Conservation (phyloP, 2,329 filamentous ascomycete species). For the Fusarium burgessii region DNA sequence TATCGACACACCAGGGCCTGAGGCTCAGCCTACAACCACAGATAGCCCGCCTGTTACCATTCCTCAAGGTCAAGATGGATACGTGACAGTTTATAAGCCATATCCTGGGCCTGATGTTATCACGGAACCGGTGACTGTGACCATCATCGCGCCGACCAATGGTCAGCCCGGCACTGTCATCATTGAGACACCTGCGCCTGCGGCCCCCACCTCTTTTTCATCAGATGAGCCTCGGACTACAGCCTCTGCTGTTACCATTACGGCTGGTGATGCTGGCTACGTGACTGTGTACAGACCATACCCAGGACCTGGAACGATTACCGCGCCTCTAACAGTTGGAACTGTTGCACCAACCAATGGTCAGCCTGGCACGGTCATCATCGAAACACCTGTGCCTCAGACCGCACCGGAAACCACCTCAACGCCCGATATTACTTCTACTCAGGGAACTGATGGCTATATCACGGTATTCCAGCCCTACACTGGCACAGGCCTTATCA, state of each 20-base stretch:
- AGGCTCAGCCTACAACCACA: neutral
- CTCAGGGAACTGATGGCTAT: slow-evolving; percentile 25
- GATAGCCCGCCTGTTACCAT: slow-evolving; percentile 19
- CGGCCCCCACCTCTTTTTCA: neutral
- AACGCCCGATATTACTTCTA: neutral
- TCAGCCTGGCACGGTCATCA: slow-evolving; percentile 31
- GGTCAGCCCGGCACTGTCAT: slow-evolving; percentile 34
- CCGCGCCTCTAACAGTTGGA: slow-evolving; percentile 21
- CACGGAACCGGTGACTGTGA: slow-evolving; percentile 26
- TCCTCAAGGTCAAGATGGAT: slow-evolving; percentile 32
- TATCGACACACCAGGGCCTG: slow-evolving; percentile 31
- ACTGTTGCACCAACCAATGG: slow-evolving; percentile 19
- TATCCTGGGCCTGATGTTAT: slow-evolving; percentile 28
- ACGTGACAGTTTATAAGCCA: slow-evolving; percentile 29
- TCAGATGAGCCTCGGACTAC: neutral
- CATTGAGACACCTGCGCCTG: slow-evolving; percentile 27
- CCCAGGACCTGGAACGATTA: slow-evolving; percentile 30
- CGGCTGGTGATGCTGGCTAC: slow-evolving; percentile 14
- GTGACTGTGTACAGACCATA: slow-evolving; percentile 32
- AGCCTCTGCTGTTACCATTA: slow-evolving; percentile 18
- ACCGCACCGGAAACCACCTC: neutral
- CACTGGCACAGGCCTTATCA: slow-evolving; percentile 16
- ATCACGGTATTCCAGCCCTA: slow-evolving; percentile 25
- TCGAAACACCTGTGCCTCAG: slow-evolving; percentile 28
- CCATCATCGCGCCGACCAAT: slow-evolving; percentile 19